A percentile compares a stretch with the other conserved stretches of the same genome.
Conservation (phyloP, 2,329 filamentous ascomycete species). For the Daldinia eschscholtzii region DNA sequence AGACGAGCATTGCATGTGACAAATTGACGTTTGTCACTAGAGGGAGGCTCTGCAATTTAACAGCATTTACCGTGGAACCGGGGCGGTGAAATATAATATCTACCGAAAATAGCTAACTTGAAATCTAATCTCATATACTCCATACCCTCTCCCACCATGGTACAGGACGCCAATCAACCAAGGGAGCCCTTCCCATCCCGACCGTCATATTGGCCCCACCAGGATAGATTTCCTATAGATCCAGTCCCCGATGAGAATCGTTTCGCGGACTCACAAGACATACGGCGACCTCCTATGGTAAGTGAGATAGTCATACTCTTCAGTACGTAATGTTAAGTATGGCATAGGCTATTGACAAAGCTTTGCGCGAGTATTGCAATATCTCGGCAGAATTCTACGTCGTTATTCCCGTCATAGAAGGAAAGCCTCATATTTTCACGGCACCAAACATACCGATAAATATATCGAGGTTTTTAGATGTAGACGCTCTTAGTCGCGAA, state of each 20-base stretch:
- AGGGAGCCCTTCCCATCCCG: conserved; percentile 57
- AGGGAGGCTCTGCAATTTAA: conserved; percentile 31
- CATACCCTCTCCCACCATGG: conserved; percentile 53
- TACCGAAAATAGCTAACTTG: background rate
- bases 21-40: conserved; percentile 21
- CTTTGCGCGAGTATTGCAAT: conserved; percentile 64
- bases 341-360: conserved; percentile 63
- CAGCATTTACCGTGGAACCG: conserved; percentile 4
- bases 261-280: conserved; percentile 54
- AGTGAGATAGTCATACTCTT: conserved; percentile 26
- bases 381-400: conserved; percentile 67
- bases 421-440: conserved; percentile 56
- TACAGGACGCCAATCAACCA: conserved; percentile 54
- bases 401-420: conserved; percentile 65
- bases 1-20: conserved; percentile 36
- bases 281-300: conserved; percentile 58
- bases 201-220: conserved; percentile 48
- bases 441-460: conserved; percentile 48
- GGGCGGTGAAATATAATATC: conserved; percentile 3
- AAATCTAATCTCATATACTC: conserved; percentile 31
- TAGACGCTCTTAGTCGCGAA: conserved; percentile 57
- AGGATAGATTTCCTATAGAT: conserved; percentile 47
- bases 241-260: conserved; percentile 52
- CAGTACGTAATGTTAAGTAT: conserved; percentile 34
- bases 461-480: conserved; percentile 62